phyloP scores from a whole-genome alignment of 2,329 filamentous ascomycete species.

The Exserohilum rostratum region DNA sequence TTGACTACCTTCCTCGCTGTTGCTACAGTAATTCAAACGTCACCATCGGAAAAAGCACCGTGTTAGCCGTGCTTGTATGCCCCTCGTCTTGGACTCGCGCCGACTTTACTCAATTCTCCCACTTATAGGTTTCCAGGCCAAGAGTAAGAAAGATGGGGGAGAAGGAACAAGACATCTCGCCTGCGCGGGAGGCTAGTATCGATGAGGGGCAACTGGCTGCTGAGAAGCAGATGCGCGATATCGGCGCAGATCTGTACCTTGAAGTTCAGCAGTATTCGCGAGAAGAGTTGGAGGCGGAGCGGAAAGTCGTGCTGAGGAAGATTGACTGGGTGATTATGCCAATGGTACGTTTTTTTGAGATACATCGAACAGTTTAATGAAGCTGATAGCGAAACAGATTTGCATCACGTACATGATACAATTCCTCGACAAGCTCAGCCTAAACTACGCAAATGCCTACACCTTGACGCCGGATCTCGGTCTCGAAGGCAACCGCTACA shows the following conservation, averaged over 20 bases:
- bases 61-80: neutral
- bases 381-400: conserved; percentile 28
- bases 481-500: conserved; percentile 47
- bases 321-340: conserved; percentile 57
- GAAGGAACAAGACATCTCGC: conserved; percentile 30
- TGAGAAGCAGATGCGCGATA: conserved; percentile 50
- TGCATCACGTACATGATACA: conserved; percentile 55
- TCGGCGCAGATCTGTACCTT: conserved; percentile 54
- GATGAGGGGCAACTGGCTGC: conserved; percentile 36
- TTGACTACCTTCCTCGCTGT: neutral
- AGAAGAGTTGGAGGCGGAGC: conserved; percentile 53
- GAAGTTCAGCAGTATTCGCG: conserved; percentile 52
- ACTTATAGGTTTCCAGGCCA: neutral
- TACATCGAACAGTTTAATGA: neutral
- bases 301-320: conserved; percentile 51
- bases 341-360: conserved; percentile 42
- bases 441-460: conserved; percentile 52
- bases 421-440: conserved; percentile 53
- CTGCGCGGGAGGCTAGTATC: conserved; percentile 31
- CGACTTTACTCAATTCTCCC: neutral
- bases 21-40: neutral
- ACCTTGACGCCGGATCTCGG: conserved; percentile 46
- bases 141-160: conserved; percentile 23
- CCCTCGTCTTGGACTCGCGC: neutral
- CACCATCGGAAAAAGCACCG: neutral